Evolutionary conservation across 805 yeast genomes (phyloP).

Genomic region (Saturnispora mendoncae): DNA sequence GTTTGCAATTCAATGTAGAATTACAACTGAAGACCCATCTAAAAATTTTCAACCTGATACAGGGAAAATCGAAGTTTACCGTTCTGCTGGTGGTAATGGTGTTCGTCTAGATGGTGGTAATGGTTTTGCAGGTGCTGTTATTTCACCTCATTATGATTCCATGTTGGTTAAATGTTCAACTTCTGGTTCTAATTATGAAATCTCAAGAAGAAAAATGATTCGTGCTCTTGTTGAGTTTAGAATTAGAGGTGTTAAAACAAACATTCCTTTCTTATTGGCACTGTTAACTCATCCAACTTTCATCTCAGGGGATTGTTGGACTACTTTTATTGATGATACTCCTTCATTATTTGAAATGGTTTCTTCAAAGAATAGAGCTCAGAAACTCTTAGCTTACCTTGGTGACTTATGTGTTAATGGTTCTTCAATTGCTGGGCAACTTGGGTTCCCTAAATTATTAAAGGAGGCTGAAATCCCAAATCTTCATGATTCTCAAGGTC

Average conservation of each 20-base stretch:
- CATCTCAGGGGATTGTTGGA: constrained; percentile 85
- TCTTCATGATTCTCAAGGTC: constrained; percentile 47
- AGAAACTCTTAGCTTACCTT: constrained; percentile 79
- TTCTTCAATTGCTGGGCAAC: constrained; percentile 90
- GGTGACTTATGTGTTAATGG: constrained; percentile 96
- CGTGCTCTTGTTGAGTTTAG: constrained; percentile 95
- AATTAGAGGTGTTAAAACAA: constrained; percentile 98
- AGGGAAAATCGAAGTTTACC: constrained; percentile 84
- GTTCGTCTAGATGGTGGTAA: constrained; percentile 92
- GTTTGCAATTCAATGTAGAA: constrained; percentile 92
- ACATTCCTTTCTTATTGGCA: constrained; percentile 91
- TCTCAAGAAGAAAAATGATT: constrained; percentile 95
- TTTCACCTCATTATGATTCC: constrained; percentile 93
- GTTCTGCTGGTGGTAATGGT: constrained; percentile 98
- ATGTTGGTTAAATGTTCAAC: constrained; percentile 85
- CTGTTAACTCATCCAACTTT: constrained; percentile 80
- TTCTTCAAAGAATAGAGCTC: constrained; percentile 93
- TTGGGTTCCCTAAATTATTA: constrained; percentile 78
- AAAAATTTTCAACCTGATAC: constrained; percentile 95
- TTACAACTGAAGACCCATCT: constrained; percentile 95
- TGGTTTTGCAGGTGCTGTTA: constrained; percentile 85
- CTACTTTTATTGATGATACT: constrained; percentile 74
- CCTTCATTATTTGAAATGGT: constrained; percentile 94
- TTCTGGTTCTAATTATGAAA: constrained; percentile 90
- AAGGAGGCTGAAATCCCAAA: constrained; percentile 71